Evolutionary conservation across 495 filamentous ascomycete species (phyloP), one percentile per base, ranked within the genome.

Genomic region (Penicillium cinerascens): DNA sequence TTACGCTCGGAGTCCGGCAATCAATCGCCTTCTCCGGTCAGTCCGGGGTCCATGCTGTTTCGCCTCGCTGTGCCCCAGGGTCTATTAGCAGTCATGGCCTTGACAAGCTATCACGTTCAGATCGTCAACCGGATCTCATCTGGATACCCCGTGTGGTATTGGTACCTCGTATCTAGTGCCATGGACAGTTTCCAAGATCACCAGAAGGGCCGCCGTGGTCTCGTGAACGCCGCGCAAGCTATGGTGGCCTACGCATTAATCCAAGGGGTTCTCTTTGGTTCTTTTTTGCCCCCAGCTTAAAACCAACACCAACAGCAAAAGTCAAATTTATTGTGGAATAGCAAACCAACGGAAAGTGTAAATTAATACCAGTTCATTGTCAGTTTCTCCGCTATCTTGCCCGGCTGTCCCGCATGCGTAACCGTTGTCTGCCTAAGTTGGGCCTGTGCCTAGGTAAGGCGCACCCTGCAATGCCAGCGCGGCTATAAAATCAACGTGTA

Each of bases 261-360:
- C 37, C 92, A 97, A 61, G 88, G 79, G 6, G 86, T 78, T 40
- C 72, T 97, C 39, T 97, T 88, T 74, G 82, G 89, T n/a, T 87
- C 84, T n/a, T 97, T 97, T 63, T 79, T 97, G 33, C 92, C 92
- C 13, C 92, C 92, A n/a, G 92, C 92, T 36, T 89, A 59, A 61
- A 50, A 2, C 20, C 33, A 18, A 45, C 23, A 17, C 22, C 36
- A 9, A 39, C n/a, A n/a, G n/a, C n/a, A n/a, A n/a, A 42, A 39
- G 37, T 18, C 11, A 33, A 15, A 49, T 2, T 1, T 11, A n/a
- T 23, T 21, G 11, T 8, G 20, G 13, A 26, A 7, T 29, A 23
- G 36, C 1, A 6, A 42, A 20, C 27, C 27, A 21, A n/a, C n/a
- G n/a, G n/a, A n/a, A n/a, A n/a, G 20, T 44, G 29, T 16, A 39